Conservation (phyloP, 83 land plant genomes). For the Picea abies region DNA sequence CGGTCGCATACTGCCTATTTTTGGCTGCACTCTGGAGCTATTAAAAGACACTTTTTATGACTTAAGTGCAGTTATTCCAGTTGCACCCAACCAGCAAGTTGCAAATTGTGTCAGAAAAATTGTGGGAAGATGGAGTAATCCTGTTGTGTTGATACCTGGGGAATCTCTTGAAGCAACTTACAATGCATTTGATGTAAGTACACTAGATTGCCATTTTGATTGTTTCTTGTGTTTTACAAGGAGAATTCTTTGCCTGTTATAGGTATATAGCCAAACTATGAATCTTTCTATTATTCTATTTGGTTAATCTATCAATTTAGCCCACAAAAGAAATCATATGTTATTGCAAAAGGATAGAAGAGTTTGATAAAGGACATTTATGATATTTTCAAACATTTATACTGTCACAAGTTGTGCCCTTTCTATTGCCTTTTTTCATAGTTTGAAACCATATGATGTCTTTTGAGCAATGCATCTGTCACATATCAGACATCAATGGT, state of each 20-base stretch:
- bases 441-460: background rate
- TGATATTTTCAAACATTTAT: background rate
- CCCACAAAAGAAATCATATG: background rate
- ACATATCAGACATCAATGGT: no score
- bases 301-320: constrained; percentile 3
- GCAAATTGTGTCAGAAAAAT: constrained; percentile 36
- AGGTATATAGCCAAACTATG: background rate
- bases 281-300: background rate
- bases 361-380: background rate
- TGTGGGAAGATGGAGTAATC: constrained; percentile 40
- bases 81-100: constrained; percentile 68
- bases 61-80: constrained; percentile 66
- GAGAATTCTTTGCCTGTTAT: background rate
- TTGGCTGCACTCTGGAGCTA: constrained; percentile 48
- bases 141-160: constrained; percentile 65
- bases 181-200: constrained; percentile 74
- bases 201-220: background rate
- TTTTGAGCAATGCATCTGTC: background rate
- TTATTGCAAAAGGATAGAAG: background rate
- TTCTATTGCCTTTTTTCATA: background rate
- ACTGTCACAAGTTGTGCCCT: background rate
- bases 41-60: constrained; percentile 38
- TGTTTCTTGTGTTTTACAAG: background rate
- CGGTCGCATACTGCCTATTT: constrained; percentile 80
- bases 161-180: constrained; percentile 63